Percentiles rank a stretch among this genome's conserved stretches.
Evolutionary conservation across 2,329 filamentous ascomycete species (phyloP).

Genomic region (Claviceps quebecensis): DNA sequence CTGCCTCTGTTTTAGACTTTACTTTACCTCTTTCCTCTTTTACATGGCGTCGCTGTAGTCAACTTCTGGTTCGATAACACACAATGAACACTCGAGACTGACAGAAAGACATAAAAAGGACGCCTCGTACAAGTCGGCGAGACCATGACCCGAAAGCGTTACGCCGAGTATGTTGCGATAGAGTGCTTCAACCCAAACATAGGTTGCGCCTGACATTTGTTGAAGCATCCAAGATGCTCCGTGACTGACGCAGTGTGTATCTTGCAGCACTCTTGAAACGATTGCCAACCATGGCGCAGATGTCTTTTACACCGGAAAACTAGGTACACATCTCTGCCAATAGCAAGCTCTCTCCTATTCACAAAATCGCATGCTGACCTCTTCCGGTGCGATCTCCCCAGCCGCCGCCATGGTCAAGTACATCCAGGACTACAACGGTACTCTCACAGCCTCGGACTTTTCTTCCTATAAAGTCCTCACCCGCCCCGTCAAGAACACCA

Average conservation of each 20-base stretch:
- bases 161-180: slow-evolving; percentile 39
- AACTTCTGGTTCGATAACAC: neutral
- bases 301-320: slow-evolving; percentile 58
- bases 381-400: slow-evolving; percentile 12
- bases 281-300: slow-evolving; percentile 62
- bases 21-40: neutral
- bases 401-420: slow-evolving; percentile 60
- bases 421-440: slow-evolving; percentile 59
- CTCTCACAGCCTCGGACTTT: slow-evolving; percentile 70
- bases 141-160: slow-evolving; percentile 65
- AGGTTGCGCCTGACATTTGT: too few relatives aligned
- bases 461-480: slow-evolving; percentile 54
- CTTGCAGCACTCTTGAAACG: slow-evolving; percentile 48
- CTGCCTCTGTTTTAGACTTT: too few relatives aligned
- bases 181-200: neutral
- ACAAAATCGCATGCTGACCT: slow-evolving; percentile 4
- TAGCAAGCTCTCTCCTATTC: neutral
- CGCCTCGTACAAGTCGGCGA: slow-evolving; percentile 58
- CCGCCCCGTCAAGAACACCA: slow-evolving; percentile 48
- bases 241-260: neutral
- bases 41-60: neutral
- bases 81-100: slow-evolving; percentile 1
- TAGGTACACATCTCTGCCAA: slow-evolving; percentile 27
- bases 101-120: slow-evolving; percentile 21
- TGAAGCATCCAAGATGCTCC: neutral